phyloP scores from a whole-genome alignment of 2,329 filamentous ascomycete genomes.

The Epichloe hybrida region DNA sequence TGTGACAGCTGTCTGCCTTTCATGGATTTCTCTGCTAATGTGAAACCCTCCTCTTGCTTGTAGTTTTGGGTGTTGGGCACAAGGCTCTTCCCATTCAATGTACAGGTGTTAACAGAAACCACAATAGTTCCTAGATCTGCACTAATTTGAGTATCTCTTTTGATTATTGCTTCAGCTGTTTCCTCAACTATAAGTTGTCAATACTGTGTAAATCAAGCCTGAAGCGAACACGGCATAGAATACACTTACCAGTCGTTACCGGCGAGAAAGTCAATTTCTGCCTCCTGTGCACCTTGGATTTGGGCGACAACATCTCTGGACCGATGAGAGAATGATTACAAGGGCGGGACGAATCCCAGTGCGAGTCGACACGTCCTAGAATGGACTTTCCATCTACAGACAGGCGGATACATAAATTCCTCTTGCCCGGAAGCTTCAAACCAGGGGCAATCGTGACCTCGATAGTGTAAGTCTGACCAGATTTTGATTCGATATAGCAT shows the following conservation, averaged over 20 bases:
- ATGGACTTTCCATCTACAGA: slow-evolving; percentile 9
- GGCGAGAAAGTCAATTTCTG: background rate
- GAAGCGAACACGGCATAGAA: background rate
- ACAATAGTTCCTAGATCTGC: slow-evolving; percentile 10
- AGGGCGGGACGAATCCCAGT: background rate
- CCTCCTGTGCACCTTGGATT: too few species aligned
- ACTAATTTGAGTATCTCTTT: background rate
- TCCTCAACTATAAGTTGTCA: slow-evolving; percentile 4
- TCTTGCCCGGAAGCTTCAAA: background rate
- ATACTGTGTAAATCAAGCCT: background rate
- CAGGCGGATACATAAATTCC: accelerated
- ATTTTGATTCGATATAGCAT: slow-evolving; percentile 14
- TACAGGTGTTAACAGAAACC: background rate
- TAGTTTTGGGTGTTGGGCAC: accelerated
- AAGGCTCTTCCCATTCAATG: accelerated
- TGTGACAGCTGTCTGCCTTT: slow-evolving; percentile 16
- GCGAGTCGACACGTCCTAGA: accelerated
- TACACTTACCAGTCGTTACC: background rate
- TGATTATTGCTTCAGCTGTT: background rate
- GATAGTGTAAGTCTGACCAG: slow-evolving; percentile 9
- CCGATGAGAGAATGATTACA: background rate
- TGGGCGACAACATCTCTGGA: background rate
- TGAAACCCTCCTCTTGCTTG: background rate
- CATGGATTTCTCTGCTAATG: slow-evolving; percentile 12
- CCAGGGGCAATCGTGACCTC: background rate